These are phyloP conservation scores for Candida ficus DNA, from an alignment of 805 yeast genomes.

Conservation along the genomic window DNA sequence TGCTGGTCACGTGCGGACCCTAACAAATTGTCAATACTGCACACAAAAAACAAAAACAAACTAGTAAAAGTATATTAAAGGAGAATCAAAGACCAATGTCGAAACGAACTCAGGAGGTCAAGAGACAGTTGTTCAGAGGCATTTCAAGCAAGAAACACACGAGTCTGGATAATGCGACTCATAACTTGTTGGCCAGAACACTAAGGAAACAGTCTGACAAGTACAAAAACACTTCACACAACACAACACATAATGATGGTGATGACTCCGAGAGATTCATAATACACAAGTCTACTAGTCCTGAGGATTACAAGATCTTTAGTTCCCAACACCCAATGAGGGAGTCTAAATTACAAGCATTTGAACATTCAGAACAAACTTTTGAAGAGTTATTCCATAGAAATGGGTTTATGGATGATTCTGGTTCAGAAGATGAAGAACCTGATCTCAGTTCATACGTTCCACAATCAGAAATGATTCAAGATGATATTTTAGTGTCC, in stretches of 20 bases:
- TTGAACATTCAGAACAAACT: conserved; percentile 22
- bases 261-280: conserved; percentile 15
- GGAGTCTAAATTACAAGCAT: conserved; percentile 22
- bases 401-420: conserved; percentile 18
- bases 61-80: too few relatives aligned
- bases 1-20: too few relatives aligned
- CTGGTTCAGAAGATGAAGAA: conserved; percentile 25
- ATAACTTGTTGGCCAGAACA: conserved; percentile 23
- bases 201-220: conserved; percentile 24
- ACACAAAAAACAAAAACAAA: too few relatives aligned
- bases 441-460: conserved; percentile 22
- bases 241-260: neutral
- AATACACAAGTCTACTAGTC: conserved; percentile 24
- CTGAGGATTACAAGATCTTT: conserved; percentile 23
- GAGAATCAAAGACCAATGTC: conserved; percentile 5
- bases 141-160: conserved; percentile 9
- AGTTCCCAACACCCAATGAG: conserved; percentile 19
- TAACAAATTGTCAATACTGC: too few relatives aligned
- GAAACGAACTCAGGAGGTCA: conserved; percentile 16
- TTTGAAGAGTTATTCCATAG: conserved; percentile 21
- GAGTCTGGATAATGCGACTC: conserved; percentile 15
- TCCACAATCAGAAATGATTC: conserved; percentile 9
- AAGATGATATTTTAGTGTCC: conserved; percentile 23
- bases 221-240: conserved; percentile 9
- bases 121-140: conserved; percentile 23